Conservation (phyloP, 2,329 filamentous ascomycete genomes). For the Cryoendolithus antarcticus region DNA sequence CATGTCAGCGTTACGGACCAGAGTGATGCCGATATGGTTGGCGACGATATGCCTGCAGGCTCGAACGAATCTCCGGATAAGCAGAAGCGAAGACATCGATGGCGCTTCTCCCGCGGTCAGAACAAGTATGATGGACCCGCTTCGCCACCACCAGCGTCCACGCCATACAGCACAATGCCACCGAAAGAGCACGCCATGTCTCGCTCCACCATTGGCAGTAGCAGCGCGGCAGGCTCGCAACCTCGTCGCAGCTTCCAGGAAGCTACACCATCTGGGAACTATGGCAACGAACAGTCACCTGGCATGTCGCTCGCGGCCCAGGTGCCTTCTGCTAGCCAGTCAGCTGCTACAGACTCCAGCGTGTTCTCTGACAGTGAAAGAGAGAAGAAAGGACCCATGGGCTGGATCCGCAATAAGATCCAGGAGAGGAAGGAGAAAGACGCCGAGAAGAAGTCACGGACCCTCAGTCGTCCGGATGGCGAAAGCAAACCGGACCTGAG, state of each 20-base stretch:
- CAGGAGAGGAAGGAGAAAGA: constrained; percentile 45
- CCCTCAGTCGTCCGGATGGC: constrained; percentile 9
- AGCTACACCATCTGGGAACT: constrained; percentile 9
- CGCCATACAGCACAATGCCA: constrained; percentile 18
- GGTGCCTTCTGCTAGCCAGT: constrained; percentile 6
- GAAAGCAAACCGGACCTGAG: constrained; percentile 17
- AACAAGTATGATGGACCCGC: constrained; percentile 17
- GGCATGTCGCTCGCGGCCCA: constrained; percentile 2
- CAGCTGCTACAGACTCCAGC: constrained; percentile 11
- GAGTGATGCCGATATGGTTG: constrained; percentile 64
- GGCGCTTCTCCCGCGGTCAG: constrained; percentile 48
- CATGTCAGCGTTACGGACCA: constrained; percentile 60
- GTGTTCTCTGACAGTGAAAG: constrained; percentile 26
- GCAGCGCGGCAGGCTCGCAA: constrained; percentile 10
- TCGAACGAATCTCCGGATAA: constrained; percentile 27
- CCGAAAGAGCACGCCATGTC: constrained; percentile 19
- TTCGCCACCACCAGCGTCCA: constrained; percentile 8
- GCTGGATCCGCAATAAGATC: constrained; percentile 54
- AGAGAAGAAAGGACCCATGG: constrained; percentile 49
- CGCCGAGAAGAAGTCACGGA: constrained; percentile 33
- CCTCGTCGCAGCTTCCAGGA: constrained; percentile 21
- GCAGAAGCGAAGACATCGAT: constrained; percentile 59
- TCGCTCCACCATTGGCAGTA: constrained; percentile 20
- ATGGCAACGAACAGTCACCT: constrained; percentile 8
- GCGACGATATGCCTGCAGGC: constrained; percentile 37